These are phyloP conservation scores for Dioszegia crocea DNA, from an alignment of 768 basidiomycete genomes.

Conservation along the genomic window DNA sequence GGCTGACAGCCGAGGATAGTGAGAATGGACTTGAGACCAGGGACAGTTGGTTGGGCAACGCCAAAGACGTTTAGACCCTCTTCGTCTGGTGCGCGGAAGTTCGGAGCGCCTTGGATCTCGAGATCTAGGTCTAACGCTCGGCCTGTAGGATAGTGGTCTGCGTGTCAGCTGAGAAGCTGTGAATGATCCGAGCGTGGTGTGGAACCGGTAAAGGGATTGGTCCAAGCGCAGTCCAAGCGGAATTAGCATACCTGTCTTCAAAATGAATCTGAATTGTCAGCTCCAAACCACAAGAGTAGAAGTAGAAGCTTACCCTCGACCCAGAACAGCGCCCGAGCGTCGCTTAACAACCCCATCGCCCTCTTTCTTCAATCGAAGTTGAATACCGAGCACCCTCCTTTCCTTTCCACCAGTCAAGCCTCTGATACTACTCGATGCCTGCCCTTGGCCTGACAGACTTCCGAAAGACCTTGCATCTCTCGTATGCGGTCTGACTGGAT, in stretches of 20 bases:
- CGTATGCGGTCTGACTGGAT: too few species aligned
- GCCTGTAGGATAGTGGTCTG: constrained; percentile 48
- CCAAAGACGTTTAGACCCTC: constrained; percentile 87
- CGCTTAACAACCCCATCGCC: constrained; percentile 48
- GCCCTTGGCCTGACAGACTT: not conserved
- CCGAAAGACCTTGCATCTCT: too few species aligned
- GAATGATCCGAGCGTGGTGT: too few species aligned
- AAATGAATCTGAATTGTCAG: constrained; percentile 60
- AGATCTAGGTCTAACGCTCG: constrained; percentile 86
- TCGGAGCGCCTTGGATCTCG: constrained; percentile 89
- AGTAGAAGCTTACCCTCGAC: constrained; percentile 38
- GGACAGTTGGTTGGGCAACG: constrained; percentile 88
- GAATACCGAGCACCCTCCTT: constrained; percentile 31
- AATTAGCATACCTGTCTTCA: constrained; percentile 75
- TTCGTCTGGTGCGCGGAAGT: constrained; percentile 78
- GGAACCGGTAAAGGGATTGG: too few species aligned
- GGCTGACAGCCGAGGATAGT: constrained; percentile 60
- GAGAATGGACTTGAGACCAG: constrained; percentile 83
- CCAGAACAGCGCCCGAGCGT: constrained; percentile 43
- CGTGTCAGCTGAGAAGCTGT: constrained; percentile 1
- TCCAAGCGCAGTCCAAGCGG: too few species aligned
- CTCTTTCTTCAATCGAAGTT: constrained; percentile 39
- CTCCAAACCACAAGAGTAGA: not conserved
- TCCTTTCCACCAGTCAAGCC: not conserved
- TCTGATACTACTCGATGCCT: not conserved